These are phyloP conservation scores for Xylaria digitata DNA, from an alignment of 2,329 filamentous ascomycete species.

Conservation along the genomic window DNA sequence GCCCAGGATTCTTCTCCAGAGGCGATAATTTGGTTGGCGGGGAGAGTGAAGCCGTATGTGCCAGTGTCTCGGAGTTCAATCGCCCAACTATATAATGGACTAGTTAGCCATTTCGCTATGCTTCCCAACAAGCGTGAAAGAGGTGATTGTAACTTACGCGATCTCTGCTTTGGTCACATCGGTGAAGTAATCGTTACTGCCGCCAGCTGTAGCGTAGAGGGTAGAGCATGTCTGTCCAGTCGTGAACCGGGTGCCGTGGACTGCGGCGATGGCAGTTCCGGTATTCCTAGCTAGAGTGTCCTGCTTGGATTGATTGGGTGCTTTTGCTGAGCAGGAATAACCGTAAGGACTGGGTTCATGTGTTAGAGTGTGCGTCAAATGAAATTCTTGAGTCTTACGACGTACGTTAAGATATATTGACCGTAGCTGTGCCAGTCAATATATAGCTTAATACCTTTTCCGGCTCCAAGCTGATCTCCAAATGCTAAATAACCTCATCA, in stretches of 20 bases:
- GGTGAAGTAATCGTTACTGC: constrained; percentile 49
- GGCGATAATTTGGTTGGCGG: constrained; percentile 47
- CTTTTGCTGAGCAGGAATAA: constrained; percentile 46
- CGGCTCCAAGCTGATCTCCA: constrained; percentile 56
- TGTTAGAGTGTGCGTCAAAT: not conserved
- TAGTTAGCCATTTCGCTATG: constrained; percentile 21
- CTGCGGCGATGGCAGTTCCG: constrained; percentile 40
- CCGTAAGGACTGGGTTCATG: constrained; percentile 43
- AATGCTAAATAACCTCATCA: constrained; percentile 54
- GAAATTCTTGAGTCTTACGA: not conserved
- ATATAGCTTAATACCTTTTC: constrained; percentile 47
- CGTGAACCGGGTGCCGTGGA: constrained; percentile 50
- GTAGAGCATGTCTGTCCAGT: constrained; percentile 54
- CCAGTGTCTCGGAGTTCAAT: constrained; percentile 50
- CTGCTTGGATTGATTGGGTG: constrained; percentile 43
- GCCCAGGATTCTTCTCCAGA: constrained; percentile 48
- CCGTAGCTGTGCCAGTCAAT: constrained; percentile 50
- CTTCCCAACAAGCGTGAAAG: not conserved
- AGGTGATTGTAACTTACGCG: constrained; percentile 40
- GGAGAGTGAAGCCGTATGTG: constrained; percentile 46
- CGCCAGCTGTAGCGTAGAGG: constrained; percentile 49
- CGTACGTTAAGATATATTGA: constrained; percentile 47
- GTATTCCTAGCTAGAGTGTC: constrained; percentile 52
- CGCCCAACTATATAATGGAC: constrained; percentile 41
- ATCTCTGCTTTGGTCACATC: constrained; percentile 45